Base-by-base conservation (phyloP, 768 basidiomycete species). In the Pholiota microspora region DNA sequence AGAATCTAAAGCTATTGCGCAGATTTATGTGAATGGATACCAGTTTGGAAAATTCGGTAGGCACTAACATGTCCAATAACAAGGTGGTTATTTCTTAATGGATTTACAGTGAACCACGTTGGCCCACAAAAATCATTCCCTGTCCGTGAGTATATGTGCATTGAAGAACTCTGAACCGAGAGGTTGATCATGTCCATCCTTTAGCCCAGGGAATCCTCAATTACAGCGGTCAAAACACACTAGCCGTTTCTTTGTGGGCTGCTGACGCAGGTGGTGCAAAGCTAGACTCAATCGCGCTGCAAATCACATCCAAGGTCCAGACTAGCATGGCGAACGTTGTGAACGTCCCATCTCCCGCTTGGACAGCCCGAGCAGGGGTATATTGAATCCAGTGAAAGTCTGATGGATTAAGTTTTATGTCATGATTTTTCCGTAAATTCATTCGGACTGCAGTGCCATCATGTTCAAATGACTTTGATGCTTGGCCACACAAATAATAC, bases 161-260 rank as follows among this genome's bases (percentile, higher is more conserved):
- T 36, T 23, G 1, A 15, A 9, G 16, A 7, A 25, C 10, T 55
- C 16, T 12, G 25, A 9, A 16, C 23, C 23, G 10, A 86, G 84
- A 15, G 85, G 88, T 65, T 71, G 36, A 49, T 7, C 10, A 29
- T 31, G 9, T 16, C 2, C 12, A 31, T 31, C 13, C 10, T 29
- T 18, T 50, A 77, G 78, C 79, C 3, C 75, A 80, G 69, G 80
- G 79, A 23, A 78, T 81, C 51, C 53, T 81, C 38, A 73, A 80
- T 45, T 79, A 80, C 53, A 69, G 73, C 16, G 78, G 79, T 16
- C 54, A 28, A 10, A 80, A 81, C 56, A 79, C 78, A 3, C 66
- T 81, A 7, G 78, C 75, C 4, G 65, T 80, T 9, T 79, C 79
- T 15, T 64, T 80, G 6, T 80, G 79, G 79, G 76, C 78, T 15